Base-by-base conservation (phyloP, 2,329 filamentous ascomycete species). In the Claviceps monticola region DNA sequence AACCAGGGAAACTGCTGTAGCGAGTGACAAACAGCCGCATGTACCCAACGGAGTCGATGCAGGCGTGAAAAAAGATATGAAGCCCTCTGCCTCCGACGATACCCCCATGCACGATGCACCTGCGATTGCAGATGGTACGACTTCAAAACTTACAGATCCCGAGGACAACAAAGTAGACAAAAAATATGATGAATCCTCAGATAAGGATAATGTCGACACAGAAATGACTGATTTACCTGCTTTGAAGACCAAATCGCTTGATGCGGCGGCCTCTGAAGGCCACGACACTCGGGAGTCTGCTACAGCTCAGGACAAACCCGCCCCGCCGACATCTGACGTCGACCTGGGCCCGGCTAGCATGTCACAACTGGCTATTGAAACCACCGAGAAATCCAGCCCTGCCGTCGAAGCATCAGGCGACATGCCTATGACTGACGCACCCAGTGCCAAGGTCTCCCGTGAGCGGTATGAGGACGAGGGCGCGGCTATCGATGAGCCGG, bases 401-500 rank as follows among this genome's bases (percentile, higher is more conserved):
- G 58, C 60, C 5, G 53, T 59, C 21, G 57, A 62, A 21, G 56
- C 62, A 2, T 62, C 66, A 2, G 59, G 61, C 5, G 76, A 80
- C 53, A 66, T 75, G 11, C 65, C 71, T 42, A 80, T 80, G 76
- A 62, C 65, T n/a, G 78, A 81, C 56, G 76, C 70, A 1, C 71
- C 75, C 0, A 70, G 71, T 1, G 68, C 70, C 38, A 91, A 90
- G 68, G 63, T 84, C 13, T 75, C 87, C 1, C 82, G 88, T 11
- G 84, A 83, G 58, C 83, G 90, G 14, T 88, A 95, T 53, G 83
- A 88, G 14, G 88, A 95, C 53, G 83, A 88, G 4, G 88, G 95
- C 56, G 71, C 72, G 1, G 70, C 70, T 14, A 44, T 46, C 11
- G 79, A 87, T 11, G 79, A 88, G 56, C 88, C 84, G 50, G 79